Conservation (phyloP, 805 yeast species). For the Teunomyces atbi region DNA sequence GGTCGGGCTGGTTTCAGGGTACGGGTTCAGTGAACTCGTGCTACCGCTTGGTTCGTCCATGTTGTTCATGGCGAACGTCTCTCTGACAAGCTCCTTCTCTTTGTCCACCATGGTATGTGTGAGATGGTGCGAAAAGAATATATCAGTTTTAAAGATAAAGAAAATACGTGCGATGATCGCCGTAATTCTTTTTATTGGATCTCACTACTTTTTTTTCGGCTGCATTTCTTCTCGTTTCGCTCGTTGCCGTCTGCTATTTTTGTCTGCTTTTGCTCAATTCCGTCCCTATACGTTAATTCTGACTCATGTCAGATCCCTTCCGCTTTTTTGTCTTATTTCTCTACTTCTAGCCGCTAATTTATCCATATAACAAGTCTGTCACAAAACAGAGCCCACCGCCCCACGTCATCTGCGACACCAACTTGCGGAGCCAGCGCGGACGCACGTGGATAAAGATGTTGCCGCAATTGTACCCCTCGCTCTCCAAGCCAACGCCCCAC, state of each 20-base stretch:
- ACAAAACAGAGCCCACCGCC: constrained; percentile 60
- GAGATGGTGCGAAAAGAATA: not conserved
- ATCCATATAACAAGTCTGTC: constrained; percentile 52
- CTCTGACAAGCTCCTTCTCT: not conserved
- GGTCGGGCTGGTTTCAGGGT: not conserved
- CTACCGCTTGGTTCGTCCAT: not conserved
- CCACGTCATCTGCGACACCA: constrained; percentile 53
- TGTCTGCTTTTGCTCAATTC: too few species aligned
- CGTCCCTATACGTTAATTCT: too few species aligned
- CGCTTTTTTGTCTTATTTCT: not conserved
- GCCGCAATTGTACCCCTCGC: constrained; percentile 84
- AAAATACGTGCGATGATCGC: too few species aligned
- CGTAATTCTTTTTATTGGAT: too few species aligned
- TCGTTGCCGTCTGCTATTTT: too few species aligned
- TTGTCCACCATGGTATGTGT: not conserved
- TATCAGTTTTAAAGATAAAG: too few species aligned
- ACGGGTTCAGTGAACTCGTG: constrained; percentile 2
- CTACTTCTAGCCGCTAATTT: not conserved
- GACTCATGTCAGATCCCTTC: not conserved
- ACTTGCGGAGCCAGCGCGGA: constrained; percentile 49
- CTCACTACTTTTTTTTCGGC: too few species aligned
- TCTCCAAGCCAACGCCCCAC: constrained; percentile 85
- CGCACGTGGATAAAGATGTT: constrained; percentile 51
- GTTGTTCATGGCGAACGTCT: not conserved
- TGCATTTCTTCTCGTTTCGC: too few species aligned